phyloP scores from a whole-genome alignment of 257 asterid species.

The Fraxinus pennsylvanica region DNA sequence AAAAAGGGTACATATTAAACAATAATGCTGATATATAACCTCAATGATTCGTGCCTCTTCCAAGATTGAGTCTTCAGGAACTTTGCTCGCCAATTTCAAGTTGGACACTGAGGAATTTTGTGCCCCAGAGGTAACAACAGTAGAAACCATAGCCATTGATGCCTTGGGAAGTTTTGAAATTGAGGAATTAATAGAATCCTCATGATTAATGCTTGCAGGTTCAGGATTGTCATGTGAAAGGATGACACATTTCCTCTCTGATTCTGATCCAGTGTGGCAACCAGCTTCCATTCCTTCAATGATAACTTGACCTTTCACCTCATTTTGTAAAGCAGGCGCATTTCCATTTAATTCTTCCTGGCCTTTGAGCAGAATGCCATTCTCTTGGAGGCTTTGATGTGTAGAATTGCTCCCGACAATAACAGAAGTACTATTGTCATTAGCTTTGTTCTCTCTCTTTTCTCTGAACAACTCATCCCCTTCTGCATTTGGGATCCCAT shows the following conservation, averaged over 20 bases:
- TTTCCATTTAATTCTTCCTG: slow-evolving; percentile 39
- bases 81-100: slow-evolving; percentile 36
- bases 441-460: slow-evolving; percentile 42
- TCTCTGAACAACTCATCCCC: slow-evolving; percentile 34
- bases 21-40: slow-evolving; percentile 46
- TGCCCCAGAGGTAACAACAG: slow-evolving; percentile 37
- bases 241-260: slow-evolving; percentile 37
- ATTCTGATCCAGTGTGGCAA: slow-evolving; percentile 43
- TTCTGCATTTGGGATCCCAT: slow-evolving; percentile 37
- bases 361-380: slow-evolving; percentile 35
- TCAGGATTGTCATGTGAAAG: slow-evolving; percentile 35
- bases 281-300: slow-evolving; percentile 40
- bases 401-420: slow-evolving; percentile 39
- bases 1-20: slow-evolving; percentile 21
- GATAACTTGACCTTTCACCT: slow-evolving; percentile 36
- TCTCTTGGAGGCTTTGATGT: slow-evolving; percentile 37
- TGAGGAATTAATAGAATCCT: slow-evolving; percentile 36
- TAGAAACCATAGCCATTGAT: slow-evolving; percentile 36
- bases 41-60: slow-evolving; percentile 83
- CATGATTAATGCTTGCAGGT: slow-evolving; percentile 22
- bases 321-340: slow-evolving; percentile 39
- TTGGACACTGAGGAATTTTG: slow-evolving; percentile 39
- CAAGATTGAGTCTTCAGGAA: slow-evolving; percentile 79
- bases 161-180: slow-evolving; percentile 37
- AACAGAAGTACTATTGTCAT: slow-evolving; percentile 34